phyloP scores from a whole-genome alignment of 176 grass and related monocot species.

The sorghum (Sorghum bicolor) region Sorghum_bicolor_NCBIv3 NC_012870.2:57509501-57510000 shows the following conservation, averaged over 20 bases:
- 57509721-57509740: neutral
- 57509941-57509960: neutral
- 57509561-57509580: neutral
- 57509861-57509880: neutral
- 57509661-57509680: neutral
- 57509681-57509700: neutral
- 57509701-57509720: neutral
- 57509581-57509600: neutral
- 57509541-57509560: neutral
- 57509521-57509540: neutral
- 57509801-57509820: neutral
- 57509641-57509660: neutral
- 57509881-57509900: no score
- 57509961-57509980: neutral
- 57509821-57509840: neutral
- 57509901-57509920: no score
- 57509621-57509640: neutral
- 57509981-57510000: neutral
- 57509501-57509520: neutral
- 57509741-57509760: neutral
- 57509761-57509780: neutral
- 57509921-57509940: neutral
- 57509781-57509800: neutral
- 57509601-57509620: neutral
- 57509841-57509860: neutral